These are phyloP conservation scores for Calonectria hawksworthii DNA, from an alignment of 2,329 filamentous ascomycete species.

Conservation along the genomic window DNA sequence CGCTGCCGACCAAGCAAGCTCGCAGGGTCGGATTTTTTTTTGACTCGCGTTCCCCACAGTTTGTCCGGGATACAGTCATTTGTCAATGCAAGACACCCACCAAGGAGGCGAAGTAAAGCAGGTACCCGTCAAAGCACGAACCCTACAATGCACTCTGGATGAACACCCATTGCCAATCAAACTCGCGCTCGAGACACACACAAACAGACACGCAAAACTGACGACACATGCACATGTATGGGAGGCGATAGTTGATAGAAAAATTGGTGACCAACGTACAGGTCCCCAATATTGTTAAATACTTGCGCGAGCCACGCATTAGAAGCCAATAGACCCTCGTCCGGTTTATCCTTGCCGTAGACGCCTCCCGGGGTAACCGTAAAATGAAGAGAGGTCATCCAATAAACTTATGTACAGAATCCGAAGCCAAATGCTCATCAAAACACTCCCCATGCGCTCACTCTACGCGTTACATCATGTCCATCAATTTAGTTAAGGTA, in stretches of 20 bases:
- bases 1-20: background rate
- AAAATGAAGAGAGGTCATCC: constrained; percentile 44
- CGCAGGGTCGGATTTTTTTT: background rate
- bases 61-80: background rate
- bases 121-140: constrained; percentile 13
- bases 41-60: constrained; percentile 28
- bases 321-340: constrained; percentile 38
- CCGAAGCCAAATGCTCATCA: constrained; percentile 39
- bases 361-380: constrained; percentile 46
- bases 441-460: constrained; percentile 38
- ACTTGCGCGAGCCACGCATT: constrained; percentile 38
- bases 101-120: constrained; percentile 8
- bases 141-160: background rate
- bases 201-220: background rate
- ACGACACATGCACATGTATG: background rate
- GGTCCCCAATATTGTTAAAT: constrained; percentile 44
- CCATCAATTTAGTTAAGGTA: constrained; percentile 49
- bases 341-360: constrained; percentile 39
- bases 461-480: constrained; percentile 36
- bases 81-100: constrained; percentile 18
- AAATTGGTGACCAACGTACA: constrained; percentile 16
- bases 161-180: background rate
- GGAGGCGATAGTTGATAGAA: background rate
- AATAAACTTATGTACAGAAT: constrained; percentile 45
- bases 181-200: background rate